These are phyloP conservation scores for Microascus cirrosus DNA, from an alignment of 2,329 filamentous ascomycete genomes.

Conservation along the genomic window DNA sequence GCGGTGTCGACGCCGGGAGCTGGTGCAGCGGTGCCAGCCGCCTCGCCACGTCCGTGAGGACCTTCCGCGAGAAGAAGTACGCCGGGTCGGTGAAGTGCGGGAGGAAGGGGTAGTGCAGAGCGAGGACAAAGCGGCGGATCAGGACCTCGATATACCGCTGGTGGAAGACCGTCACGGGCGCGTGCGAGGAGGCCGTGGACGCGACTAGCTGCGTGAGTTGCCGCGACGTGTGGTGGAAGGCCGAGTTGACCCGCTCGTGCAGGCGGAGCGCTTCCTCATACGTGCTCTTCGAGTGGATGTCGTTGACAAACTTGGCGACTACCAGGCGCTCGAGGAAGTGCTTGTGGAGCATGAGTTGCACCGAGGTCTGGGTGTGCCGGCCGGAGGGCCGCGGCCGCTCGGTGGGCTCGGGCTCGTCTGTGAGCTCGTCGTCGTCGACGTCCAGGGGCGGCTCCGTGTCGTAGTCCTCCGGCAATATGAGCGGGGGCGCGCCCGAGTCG, in stretches of 20 bases:
- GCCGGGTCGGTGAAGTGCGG: constrained; percentile 25
- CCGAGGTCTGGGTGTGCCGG: constrained; percentile 26
- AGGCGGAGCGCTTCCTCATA: constrained; percentile 34
- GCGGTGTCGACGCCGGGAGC: constrained; percentile 7
- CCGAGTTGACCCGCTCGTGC: constrained; percentile 25
- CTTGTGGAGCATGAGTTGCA: constrained; percentile 28
- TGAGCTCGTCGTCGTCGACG: constrained; percentile 35
- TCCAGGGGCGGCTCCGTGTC: constrained; percentile 37
- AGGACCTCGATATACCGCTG: constrained; percentile 35
- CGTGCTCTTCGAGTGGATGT: constrained; percentile 17
- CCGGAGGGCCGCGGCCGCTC: neutral
- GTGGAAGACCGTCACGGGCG: constrained; percentile 21
- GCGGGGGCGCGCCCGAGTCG: constrained; percentile 30
- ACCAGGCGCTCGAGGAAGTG: constrained; percentile 30
- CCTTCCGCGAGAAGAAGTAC: constrained; percentile 39
- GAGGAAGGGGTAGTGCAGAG: constrained; percentile 44
- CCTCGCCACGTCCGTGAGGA: constrained; percentile 33
- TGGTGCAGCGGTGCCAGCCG: constrained; percentile 28
- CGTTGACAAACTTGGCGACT: constrained; percentile 29
- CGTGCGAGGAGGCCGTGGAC: neutral
- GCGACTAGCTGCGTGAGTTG: constrained; percentile 16
- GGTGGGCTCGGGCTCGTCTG: neutral
- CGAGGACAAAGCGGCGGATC: constrained; percentile 41
- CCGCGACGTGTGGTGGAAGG: constrained; percentile 27
- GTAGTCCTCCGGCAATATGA: constrained; percentile 31